Evolutionary conservation across 2,329 filamentous ascomycete species (phyloP), one percentile per base, ranked within the genome.

Genomic region (Pezicula radicicola): DNA sequence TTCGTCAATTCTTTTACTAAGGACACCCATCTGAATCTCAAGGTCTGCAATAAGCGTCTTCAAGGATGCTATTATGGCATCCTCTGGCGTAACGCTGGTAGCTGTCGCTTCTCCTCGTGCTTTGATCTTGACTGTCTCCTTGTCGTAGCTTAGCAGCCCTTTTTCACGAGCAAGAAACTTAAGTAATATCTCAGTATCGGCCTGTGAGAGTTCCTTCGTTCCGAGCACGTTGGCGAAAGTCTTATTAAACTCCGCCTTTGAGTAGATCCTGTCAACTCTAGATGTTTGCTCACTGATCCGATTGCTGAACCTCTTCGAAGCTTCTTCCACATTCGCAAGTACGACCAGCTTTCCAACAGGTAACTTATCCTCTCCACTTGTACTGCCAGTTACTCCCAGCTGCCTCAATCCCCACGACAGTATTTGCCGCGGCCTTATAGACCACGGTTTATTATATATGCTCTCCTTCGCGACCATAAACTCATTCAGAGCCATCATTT

Each of bases 21-120:
- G 78, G 1, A 84, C 77, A 7, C 78, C 70, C 15, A 91, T 86
- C 55, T 96, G 84, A 18, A 85, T 80, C 55, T 87, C 85, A 15
- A 99, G 77, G 47, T 88, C 87, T 39, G 81, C 76, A 27, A 91
- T 87, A 10, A 96, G 78, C 25, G 88, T 83, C 63, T 92, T 93
- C 9, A 99, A 80, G 16, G 88, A 88, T 1, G 91, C 91, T 56
- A 97, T 89, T 1, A 89, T 88, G 4, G 77, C 75, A 70, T 99
- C 94, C 62, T 95, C 87, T 52, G 85, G 75, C 1, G 88, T 89
- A 57, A 97, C 86, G 1, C 70, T 64, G 1, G 65, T 59, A 0
- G 62, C 60, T 1, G 65, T 53, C 42, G 73, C 69, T 48, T 81
- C 76, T 3, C 75, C 73, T 0, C 78, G 66, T 0, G 71, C 70